Base-by-base conservation (phyloP, 2,329 filamentous ascomycete species). In the Cladosporium colombiae region DNA sequence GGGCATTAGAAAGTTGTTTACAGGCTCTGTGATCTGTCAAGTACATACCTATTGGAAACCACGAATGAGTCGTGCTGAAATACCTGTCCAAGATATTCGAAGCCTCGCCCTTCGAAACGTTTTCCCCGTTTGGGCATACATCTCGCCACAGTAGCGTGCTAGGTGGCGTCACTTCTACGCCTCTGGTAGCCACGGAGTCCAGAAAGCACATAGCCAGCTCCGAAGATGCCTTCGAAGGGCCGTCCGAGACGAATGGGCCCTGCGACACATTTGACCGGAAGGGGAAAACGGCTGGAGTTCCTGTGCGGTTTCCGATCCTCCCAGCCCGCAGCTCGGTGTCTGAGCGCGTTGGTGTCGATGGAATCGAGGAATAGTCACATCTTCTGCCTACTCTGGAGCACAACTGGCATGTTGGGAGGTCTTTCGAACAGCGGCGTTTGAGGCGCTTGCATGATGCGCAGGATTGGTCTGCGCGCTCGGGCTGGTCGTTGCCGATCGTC, bases 381-480 rank as follows among this genome's bases (percentile, higher is more conserved):
- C 25, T 25, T 31, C 68, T 52, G 6, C 68, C 67, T 4, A 68
- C 67, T 27, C 67, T 25, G 10, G 62, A 57, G 46, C 68, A 68
- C 10, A 70, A 62, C 2, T 64, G 67, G 62, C 67, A 70, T 11
- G 63, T 35, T 4, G 68, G 68, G 4, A 67, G 33, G 18, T 65
- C 60, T 27, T 70, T 70, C n/a, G 57, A 64, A 66, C 68, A 70
- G 66, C 68, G 68, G 18, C 68, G 65, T 50, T 70, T 68, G 7
- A 70, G 67, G n/a, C 62, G 50, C 31, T 67, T 67, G 63, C 68
- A 70, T 7, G 65, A 53, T 21, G 65, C 63, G 33, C 68, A 70
- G 13, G 68, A 67, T n/a, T 60, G 62, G 7, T 52, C 46, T 27
- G 65, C 62, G 33, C 49, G 53, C 35, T 59, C 56, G 33, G 23